Conservation (phyloP, 495 filamentous ascomycete species). For the Xylaria scruposa region DNA sequence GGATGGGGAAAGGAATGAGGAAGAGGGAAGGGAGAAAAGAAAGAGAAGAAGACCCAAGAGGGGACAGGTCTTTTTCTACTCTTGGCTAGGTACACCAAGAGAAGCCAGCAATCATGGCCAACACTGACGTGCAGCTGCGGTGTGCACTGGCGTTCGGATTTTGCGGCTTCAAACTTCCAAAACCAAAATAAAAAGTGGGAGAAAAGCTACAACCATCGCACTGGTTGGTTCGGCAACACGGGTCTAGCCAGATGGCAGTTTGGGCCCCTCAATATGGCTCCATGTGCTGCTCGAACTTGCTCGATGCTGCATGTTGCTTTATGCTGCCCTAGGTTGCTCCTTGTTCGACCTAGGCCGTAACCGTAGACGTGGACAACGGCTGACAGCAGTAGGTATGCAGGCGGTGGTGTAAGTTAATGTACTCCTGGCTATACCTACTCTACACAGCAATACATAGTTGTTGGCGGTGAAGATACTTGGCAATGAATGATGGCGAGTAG, state of each 20-base stretch:
- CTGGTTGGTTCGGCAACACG: conserved; percentile 21
- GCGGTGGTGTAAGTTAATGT: background rate
- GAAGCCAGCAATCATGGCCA: conserved; percentile 15
- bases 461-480: background rate
- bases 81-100: conserved; percentile 4
- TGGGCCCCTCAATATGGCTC: conserved; percentile 17
- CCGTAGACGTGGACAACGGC: conserved; percentile 16
- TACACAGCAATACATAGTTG: background rate
- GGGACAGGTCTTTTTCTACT: conserved; percentile 4
- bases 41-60: conserved; percentile 4
- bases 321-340: conserved; percentile 15
- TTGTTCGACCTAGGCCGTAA: background rate
- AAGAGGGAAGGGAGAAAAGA: background rate
- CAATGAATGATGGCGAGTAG: background rate
- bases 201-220: background rate
- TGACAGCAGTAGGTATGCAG: background rate
- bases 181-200: conserved; percentile 15
- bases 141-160: conserved; percentile 19
- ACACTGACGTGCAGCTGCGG: conserved; percentile 27
- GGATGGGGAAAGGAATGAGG: conserved; percentile 7
- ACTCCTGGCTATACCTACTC: background rate
- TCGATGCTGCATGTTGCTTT: conserved; percentile 16
- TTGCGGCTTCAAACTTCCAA: conserved; percentile 24
- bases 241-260: conserved; percentile 11
- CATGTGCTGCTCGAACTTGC: conserved; percentile 14